Evolutionary conservation across 441 rosid species (phyloP).

Genomic region (Omphalea diandra): DNA sequence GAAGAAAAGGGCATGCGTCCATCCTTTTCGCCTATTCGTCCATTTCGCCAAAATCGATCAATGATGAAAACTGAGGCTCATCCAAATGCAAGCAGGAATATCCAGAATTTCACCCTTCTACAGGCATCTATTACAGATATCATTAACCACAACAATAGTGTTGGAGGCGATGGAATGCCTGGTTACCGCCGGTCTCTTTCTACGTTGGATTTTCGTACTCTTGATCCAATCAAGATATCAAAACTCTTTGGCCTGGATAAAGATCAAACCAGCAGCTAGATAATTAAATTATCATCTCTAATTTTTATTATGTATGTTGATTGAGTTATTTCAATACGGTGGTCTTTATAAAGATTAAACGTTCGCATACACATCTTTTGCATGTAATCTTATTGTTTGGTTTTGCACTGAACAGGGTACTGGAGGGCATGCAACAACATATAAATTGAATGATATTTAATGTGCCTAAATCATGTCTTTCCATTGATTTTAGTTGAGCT

Average conservation of each 20-base stretch:
- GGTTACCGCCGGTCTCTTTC: slow-evolving; percentile 50
- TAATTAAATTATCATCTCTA: no score
- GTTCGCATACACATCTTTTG: neutral
- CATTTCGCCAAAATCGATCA: slow-evolving; percentile 1
- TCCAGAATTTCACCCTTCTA: slow-evolving; percentile 52
- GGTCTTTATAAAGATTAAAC: no score
- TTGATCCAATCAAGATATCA: slow-evolving; percentile 42
- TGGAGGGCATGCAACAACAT: neutral
- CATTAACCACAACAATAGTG: slow-evolving; percentile 39
- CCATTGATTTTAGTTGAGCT: no score
- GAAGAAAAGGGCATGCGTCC: no score
- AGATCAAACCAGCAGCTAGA: slow-evolving; percentile 41
- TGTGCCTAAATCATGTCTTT: neutral
- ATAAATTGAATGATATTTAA: neutral
- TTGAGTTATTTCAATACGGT: no score
- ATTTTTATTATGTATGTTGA: no score
- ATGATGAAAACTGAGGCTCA: slow-evolving; percentile 41
- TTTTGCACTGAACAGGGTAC: neutral
- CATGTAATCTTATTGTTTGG: neutral
- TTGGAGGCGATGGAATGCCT: slow-evolving; percentile 39
- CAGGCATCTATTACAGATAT: slow-evolving; percentile 62
- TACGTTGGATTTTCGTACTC: slow-evolving; percentile 44
- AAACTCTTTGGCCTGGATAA: slow-evolving; percentile 43
- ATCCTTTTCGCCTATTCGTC: slow-evolving; percentile 46
- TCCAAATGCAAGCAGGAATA: slow-evolving; percentile 55